A percentile compares a stretch with the other conserved stretches of the same genome.
Evolutionary conservation across 2,329 filamentous ascomycete species (phyloP).

Genomic region (Ophiostoma ulmi): DNA sequence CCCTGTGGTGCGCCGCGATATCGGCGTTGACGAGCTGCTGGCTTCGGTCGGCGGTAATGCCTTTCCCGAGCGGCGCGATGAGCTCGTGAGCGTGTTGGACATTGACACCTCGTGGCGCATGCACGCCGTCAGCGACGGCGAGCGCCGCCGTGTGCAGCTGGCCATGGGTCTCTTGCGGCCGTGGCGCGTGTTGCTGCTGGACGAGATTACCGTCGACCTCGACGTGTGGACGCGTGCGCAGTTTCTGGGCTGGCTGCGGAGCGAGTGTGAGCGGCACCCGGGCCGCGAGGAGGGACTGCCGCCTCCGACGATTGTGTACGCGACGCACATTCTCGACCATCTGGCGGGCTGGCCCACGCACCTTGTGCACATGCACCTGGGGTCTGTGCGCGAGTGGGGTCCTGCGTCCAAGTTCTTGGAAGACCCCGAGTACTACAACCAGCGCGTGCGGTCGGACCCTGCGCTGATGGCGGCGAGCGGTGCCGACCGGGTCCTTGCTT

Average conservation of each 20-base stretch:
- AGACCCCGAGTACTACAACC: constrained; percentile 23
- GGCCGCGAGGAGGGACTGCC: constrained; percentile 36
- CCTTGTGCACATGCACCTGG: constrained; percentile 90
- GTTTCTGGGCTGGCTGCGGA: constrained; percentile 80
- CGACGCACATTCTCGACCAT: constrained; percentile 95
- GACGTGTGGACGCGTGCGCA: constrained; percentile 79
- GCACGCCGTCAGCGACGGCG: constrained; percentile 91
- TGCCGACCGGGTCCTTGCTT: background rate
- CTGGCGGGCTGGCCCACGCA: constrained; percentile 92
- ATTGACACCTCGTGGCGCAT: constrained; percentile 91
- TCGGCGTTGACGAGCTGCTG: constrained; percentile 82
- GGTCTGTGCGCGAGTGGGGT: constrained; percentile 82
- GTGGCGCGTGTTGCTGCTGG: constrained; percentile 84
- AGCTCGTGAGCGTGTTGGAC: constrained; percentile 82
- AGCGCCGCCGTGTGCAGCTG: constrained; percentile 84
- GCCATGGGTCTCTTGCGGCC: constrained; percentile 92
- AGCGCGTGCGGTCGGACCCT: constrained; percentile 19
- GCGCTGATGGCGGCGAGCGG: constrained; percentile 1
- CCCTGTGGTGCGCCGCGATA: constrained; percentile 90
- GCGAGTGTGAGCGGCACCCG: constrained; percentile 72
- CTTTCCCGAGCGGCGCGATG: constrained; percentile 76
- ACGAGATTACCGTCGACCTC: constrained; percentile 95
- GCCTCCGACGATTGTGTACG: constrained; percentile 80
- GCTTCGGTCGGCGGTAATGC: constrained; percentile 78
- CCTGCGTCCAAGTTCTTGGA: constrained; percentile 62